Evolutionary conservation across 2,329 filamentous ascomycete species (phyloP), one percentile per base, ranked within the genome.

Genomic region (Pseudogymnoascus sp.): DNA sequence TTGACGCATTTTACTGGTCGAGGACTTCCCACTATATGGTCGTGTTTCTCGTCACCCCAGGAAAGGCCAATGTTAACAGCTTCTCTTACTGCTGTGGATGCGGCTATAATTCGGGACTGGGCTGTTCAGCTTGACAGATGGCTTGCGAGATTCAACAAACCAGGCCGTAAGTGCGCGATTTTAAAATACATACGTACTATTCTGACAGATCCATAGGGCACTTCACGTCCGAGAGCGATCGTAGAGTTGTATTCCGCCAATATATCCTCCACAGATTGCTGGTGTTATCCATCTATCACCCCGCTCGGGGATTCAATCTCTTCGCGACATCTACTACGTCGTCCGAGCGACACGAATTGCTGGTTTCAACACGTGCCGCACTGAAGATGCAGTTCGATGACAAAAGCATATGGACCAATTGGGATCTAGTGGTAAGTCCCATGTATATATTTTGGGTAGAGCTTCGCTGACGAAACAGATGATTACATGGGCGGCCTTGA

Each of bases 401-500:
- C 60, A 68, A 73, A 21, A 72, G 74, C 1, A 78, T 78, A 62
- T 78, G 76, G 77, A 73, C 75, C 3, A 78, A 78, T 49, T 79
- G 75, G 73, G 77, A 78, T 43, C 67, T 78, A 0, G 72, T 78
- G 38, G 67, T 67, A 64, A 41, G 65, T 14, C 14, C 12, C 18
- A 16, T 60, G 1, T 4, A 55, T 33, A 18, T 12, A 12, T 14
- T 25, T 37, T 49, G 4, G 4, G 43, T 31, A 6, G 33, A 45
- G 12, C 5, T 45, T 31, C 14, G 40, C 43, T 31, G 12, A 38
- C 14, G 8, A 37, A n/a, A 5, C 21, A 69, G 18, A 75, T 79
- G 66, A 79, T 79, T 60, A 77, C 76, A 0, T 78, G 76, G 76
- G 76, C 77, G 5, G 76, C 76, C 1, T 67, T 78, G 7, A 75